Evolutionary conservation across 257 asterid species (phyloP).

Genomic region (Apocynum venetum): DNA sequence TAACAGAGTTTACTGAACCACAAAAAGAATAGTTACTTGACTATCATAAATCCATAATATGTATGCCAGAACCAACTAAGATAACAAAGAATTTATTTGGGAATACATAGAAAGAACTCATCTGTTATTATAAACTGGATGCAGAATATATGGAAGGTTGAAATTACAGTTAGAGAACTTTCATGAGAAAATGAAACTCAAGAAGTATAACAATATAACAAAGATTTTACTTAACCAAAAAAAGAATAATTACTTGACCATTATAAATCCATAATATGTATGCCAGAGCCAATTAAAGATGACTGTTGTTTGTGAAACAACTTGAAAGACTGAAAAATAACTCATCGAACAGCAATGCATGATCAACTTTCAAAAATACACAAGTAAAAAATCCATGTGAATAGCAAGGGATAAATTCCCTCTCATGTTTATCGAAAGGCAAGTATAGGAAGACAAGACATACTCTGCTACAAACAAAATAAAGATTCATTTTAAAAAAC

Average conservation of each 20-base stretch:
- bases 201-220: slow-evolving; percentile 1
- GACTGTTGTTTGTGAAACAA: background rate
- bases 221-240: slow-evolving; percentile 4
- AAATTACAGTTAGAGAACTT: background rate
- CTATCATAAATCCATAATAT: background rate
- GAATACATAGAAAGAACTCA: background rate
- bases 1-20: slow-evolving; percentile 3
- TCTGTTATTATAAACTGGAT: background rate
- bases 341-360: background rate
- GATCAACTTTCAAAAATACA: background rate
- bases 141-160: background rate
- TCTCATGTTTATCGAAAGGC: background rate
- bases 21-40: background rate
- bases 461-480: background rate
- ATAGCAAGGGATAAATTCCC: background rate
- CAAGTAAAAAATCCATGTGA: background rate
- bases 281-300: background rate
- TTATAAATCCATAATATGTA: background rate
- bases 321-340: background rate
- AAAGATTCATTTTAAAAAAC: background rate
- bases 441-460: background rate
- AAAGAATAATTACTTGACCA: background rate
- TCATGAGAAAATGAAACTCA: background rate
- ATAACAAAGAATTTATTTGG: background rate
- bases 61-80: background rate